Evolutionary conservation across 116 monocot genomes (phyloP), one percentile per base, ranked within the genome.

Genomic region (Papilionanthe hybrid): DNA sequence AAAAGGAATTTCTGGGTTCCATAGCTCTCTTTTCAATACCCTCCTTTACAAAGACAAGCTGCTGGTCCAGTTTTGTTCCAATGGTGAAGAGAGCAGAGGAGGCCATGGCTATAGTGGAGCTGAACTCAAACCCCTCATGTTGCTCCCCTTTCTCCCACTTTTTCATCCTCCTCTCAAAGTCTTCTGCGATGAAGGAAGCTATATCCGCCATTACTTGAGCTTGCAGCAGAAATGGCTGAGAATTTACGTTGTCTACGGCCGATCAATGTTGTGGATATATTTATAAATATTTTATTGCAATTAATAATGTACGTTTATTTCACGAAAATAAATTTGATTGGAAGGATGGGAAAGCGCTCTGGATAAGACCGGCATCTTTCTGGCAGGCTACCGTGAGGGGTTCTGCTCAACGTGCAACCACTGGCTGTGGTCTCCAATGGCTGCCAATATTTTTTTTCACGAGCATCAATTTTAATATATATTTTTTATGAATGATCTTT

Each of bases 161-260:
- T 8, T 44, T 73, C 73, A 23, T 73, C 20, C 73, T 45, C 73
- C 73, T 73, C 73, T 73, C 73, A 42, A 73, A 73, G 73, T 73
- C 73, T 10, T 73, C 73, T 5, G 44, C 73, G 43, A 73, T 44
- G 9, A 73, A 73, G n/a, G n/a, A 22, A 73, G 73, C 73, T 45
- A 73, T 73, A 44, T 73, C 73, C 73, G 22, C 73, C 73, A 73
- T 73, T 71, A 71, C 25, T 65, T 28, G 65, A 9, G 65, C 65
- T 65, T 27, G 2, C 10, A 1, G 3, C 10, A 65, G 17, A 13
- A 25, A 15, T 65, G 23, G 25, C 25, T 65, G 65, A 11, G 65
- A 23, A 19, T n/a, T 19, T 58, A 0, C 0, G 37, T 1, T 37
- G 37, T 37, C 4, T 37, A 37, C 4, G 37, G 37, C 37, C 37